A percentile compares a stretch with the other conserved stretches of the same genome.
Conservation (phyloP, 176 grass and related monocot genomes). For the Musa troglodytarum region DNA sequence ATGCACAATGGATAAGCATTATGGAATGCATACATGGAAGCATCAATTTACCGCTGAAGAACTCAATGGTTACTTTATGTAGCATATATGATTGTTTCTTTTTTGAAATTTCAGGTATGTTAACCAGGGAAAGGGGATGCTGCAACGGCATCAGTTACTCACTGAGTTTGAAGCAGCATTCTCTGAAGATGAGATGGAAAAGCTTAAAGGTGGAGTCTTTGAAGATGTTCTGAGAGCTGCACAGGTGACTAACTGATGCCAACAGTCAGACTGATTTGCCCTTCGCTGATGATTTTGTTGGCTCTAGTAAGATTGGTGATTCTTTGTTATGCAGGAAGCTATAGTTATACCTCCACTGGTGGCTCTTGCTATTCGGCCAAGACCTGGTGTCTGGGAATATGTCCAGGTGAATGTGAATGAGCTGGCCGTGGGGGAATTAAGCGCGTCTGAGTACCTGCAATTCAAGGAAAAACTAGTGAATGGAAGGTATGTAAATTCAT, state of each 20-base stretch:
- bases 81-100: background rate
- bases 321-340: conserved; percentile 1
- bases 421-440: conserved; percentile 74
- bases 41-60: background rate
- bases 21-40: background rate
- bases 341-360: conserved; percentile 70
- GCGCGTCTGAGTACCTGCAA: conserved; percentile 72
- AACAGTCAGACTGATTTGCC: background rate
- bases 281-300: background rate
- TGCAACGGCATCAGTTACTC: conserved; percentile 82
- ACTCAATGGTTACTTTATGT: background rate
- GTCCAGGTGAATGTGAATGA: conserved; percentile 85
- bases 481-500: conserved; percentile 47
- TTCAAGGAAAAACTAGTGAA: conserved; percentile 94
- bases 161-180: conserved; percentile 62
- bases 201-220: conserved; percentile 44
- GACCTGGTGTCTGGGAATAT: conserved; percentile 97
- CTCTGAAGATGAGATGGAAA: conserved; percentile 55
- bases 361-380: conserved; percentile 92
- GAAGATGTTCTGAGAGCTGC: conserved; percentile 75
- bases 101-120: conserved; percentile 40
- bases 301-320: background rate
- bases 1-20: background rate
- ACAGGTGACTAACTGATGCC: conserved; percentile 37
- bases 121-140: conserved; percentile 90